Evolutionary conservation across 495 filamentous ascomycete species (phyloP).

Genomic region (Terfezia claveryi): DNA sequence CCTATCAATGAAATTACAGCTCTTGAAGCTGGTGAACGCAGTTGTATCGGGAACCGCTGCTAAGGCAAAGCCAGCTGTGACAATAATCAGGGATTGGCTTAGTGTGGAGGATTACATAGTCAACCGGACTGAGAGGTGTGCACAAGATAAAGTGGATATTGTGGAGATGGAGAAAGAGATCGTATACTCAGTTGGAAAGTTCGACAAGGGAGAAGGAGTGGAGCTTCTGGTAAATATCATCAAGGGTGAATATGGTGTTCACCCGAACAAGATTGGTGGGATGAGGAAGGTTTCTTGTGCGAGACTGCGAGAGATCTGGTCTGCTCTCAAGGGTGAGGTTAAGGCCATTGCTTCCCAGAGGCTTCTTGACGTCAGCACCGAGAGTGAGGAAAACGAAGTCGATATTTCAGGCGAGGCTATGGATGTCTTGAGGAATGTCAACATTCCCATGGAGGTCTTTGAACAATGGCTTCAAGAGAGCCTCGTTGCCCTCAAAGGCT

Average conservation of each 20-base stretch:
- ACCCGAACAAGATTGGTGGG: background rate
- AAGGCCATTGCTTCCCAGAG: slow-evolving; percentile 35
- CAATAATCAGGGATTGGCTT: slow-evolving; percentile 44
- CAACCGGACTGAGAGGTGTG: slow-evolving; percentile 25
- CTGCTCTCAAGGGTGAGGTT: slow-evolving; percentile 29
- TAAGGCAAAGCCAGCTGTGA: slow-evolving; percentile 12
- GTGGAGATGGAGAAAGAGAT: slow-evolving; percentile 35
- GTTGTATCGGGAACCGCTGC: background rate
- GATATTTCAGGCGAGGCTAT: slow-evolving; percentile 16
- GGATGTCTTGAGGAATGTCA: slow-evolving; percentile 43
- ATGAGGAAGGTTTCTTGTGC: background rate
- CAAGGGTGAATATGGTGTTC: slow-evolving; percentile 8
- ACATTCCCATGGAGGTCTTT: slow-evolving; percentile 48
- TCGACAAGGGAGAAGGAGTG: slow-evolving; percentile 40
- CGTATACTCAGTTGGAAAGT: slow-evolving; percentile 38
- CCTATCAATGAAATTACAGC: slow-evolving; percentile 28
- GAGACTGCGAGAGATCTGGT: background rate
- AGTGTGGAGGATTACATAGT: slow-evolving; percentile 6
- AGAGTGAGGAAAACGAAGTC: slow-evolving; percentile 6
- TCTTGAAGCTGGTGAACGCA: background rate
- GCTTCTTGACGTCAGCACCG: slow-evolving; percentile 31
- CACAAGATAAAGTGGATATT: slow-evolving; percentile 38
- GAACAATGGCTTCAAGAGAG: slow-evolving; percentile 8
- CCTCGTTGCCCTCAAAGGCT: slow-evolving; percentile 3
- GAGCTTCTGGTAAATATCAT: slow-evolving; percentile 34